Conservation (phyloP, 2,329 filamentous ascomycete species). For the Chaetomium olivaceum region DNA sequence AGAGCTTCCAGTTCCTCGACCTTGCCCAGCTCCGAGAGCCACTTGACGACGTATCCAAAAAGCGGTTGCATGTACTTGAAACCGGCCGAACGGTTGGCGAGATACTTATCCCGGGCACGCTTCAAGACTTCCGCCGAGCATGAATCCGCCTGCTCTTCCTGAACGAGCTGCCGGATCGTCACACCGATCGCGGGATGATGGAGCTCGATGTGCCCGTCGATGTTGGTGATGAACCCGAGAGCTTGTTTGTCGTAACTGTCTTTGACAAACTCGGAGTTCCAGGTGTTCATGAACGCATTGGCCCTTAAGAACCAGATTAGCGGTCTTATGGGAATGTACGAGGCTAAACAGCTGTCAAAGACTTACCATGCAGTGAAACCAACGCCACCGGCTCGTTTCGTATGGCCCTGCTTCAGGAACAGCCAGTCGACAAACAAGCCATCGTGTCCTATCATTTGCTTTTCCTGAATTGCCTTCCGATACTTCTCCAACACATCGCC, state of each 20-base stretch:
- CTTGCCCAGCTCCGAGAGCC: neutral
- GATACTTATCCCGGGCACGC: neutral
- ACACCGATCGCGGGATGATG: neutral
- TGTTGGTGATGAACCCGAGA: neutral
- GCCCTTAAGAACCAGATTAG: neutral
- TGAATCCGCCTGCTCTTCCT: neutral
- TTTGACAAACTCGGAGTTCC: neutral
- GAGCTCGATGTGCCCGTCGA: neutral
- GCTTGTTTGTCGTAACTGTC: neutral
- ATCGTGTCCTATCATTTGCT: neutral
- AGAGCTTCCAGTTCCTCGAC: neutral
- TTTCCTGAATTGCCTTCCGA: neutral
- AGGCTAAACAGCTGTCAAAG: neutral
- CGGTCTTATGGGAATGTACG: neutral
- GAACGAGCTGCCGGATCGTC: neutral
- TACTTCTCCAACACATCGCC: neutral
- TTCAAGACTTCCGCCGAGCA: neutral
- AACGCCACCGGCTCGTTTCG: neutral
- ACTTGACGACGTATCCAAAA: neutral
- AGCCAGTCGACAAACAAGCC: neutral
- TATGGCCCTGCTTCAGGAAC: neutral
- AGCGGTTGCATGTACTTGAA: neutral
- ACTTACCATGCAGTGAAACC: neutral
- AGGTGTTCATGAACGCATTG: neutral
- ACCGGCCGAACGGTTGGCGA: neutral